Base-by-base conservation (phyloP, 169 alveolate species). In the Eimeria necatrix region DNA sequence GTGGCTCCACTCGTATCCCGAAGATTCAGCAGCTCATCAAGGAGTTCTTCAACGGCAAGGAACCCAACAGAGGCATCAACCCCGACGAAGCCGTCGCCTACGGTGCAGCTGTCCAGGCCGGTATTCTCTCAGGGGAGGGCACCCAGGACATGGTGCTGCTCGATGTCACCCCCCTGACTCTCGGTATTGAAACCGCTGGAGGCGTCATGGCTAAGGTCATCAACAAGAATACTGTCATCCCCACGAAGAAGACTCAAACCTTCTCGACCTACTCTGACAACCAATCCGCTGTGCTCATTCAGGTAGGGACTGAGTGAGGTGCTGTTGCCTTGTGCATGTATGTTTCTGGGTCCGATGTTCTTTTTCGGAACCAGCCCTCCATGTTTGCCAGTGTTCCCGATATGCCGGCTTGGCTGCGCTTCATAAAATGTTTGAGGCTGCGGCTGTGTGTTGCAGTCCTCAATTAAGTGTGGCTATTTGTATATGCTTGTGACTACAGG, bases 111-210 rank as follows among this genome's bases (percentile, higher is more conserved):
- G 98, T 98, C 70, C 99, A 98, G 97, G 99, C 98, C 56, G 99
- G 99, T 91, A 97, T 98, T 48, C 95, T 98, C 56, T 97, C 98
- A 26, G 99, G 99, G 5, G 99, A 98, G 83, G 98, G 98, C 41
- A 97, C 97, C 73, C 97, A 98, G 95, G 99, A 98, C 84, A 83
- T 99, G 81, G 97, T 99, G 64, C 94, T 99, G 74, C 97, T 98
- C 95, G 99, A 99, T 94, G 99, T 98, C 59, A 97, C 99, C 5
- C 99, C 99, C n/a, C 96, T 98, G 68, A 98, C 99, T 41, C 96
- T 98, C 91, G 99, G 99, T 93, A 99, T 99, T 91, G 99, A 98
- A 97, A 98, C 99, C 52, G 99, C 98, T 61, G 99, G 99, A 51
- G 99, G 99, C 70, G 99, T 98, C 71, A 98, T 99, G 99, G 98